phyloP scores from a whole-genome alignment of 2,329 filamentous ascomycete species.

The Exophiala bonariae region DNA sequence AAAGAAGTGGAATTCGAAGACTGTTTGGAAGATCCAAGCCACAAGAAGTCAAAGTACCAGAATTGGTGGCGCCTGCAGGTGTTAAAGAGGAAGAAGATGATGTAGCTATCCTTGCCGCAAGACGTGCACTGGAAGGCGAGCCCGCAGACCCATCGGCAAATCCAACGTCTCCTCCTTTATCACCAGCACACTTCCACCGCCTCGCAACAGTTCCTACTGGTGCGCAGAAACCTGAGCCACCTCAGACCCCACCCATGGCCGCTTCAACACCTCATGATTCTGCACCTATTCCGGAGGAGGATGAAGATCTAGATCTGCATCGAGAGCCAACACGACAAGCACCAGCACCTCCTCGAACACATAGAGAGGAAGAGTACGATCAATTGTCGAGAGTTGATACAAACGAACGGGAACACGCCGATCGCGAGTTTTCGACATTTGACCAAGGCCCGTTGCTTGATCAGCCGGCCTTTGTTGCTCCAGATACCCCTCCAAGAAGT shows the following conservation, averaged over 20 bases:
- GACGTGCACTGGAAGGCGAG: conserved; percentile 28
- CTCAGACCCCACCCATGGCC: conserved; percentile 1
- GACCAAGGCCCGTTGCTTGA: conserved; percentile 87
- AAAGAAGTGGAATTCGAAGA: conserved; percentile 24
- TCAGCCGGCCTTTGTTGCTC: conserved; percentile 78
- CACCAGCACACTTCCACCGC: conserved; percentile 25
- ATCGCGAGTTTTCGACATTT: conserved; percentile 63
- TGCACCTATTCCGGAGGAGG: conserved; percentile 32
- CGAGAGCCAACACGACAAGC: not conserved
- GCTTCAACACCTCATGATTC: conserved; percentile 29
- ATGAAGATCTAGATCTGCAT: conserved; percentile 2
- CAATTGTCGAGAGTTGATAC: conserved; percentile 61
- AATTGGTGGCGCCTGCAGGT: conserved; percentile 11
- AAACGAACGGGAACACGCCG: conserved; percentile 44
- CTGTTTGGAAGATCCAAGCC: conserved; percentile 26
- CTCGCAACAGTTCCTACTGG: conserved; percentile 9
- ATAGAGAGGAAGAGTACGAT: conserved; percentile 55
- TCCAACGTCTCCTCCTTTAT: conserved; percentile 23
- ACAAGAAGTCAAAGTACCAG: conserved; percentile 8
- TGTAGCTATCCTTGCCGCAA: conserved; percentile 26
- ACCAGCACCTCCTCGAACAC: conserved; percentile 37
- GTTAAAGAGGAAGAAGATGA: conserved; percentile 8
- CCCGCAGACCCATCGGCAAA: conserved; percentile 16
- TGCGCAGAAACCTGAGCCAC: conserved; percentile 1
- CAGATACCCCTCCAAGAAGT: conserved; percentile 45